These are phyloP conservation scores for Nakaseomyces nivariensis DNA, from an alignment of 1,139 yeast species.

Conservation along the genomic window DNA sequence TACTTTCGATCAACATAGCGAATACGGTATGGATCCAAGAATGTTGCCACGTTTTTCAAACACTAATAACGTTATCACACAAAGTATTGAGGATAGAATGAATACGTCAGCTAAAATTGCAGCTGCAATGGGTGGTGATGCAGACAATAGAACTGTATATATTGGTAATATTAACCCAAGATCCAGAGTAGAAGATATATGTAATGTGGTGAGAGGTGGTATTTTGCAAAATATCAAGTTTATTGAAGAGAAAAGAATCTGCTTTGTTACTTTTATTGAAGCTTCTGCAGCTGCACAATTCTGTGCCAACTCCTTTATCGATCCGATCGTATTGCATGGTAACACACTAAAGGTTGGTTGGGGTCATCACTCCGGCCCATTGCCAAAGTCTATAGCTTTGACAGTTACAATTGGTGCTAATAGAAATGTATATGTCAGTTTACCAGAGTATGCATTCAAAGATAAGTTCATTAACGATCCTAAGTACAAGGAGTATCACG, in stretches of 20 bases:
- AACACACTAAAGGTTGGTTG: slow-evolving; percentile 71
- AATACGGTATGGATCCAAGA: neutral
- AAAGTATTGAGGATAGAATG: slow-evolving; percentile 47
- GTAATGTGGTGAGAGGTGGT: slow-evolving; percentile 80
- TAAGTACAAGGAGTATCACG: slow-evolving; percentile 19
- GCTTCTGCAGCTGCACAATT: slow-evolving; percentile 78
- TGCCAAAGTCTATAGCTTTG: slow-evolving; percentile 61
- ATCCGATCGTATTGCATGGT: slow-evolving; percentile 67
- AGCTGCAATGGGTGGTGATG: slow-evolving; percentile 64
- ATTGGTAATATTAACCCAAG: slow-evolving; percentile 69
- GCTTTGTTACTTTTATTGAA: slow-evolving; percentile 70
- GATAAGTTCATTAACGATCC: slow-evolving; percentile 27
- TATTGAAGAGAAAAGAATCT: slow-evolving; percentile 71
- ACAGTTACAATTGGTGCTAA: slow-evolving; percentile 80
- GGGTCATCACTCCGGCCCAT: slow-evolving; percentile 76
- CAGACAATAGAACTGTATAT: slow-evolving; percentile 71
- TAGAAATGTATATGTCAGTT: slow-evolving; percentile 71
- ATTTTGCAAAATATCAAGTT: slow-evolving; percentile 60
- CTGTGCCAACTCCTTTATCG: slow-evolving; percentile 67
- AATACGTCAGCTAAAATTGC: slow-evolving; percentile 69
- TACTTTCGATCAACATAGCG: neutral
- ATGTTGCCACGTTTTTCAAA: neutral
- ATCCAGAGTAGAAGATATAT: slow-evolving; percentile 70
- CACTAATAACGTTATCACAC: slow-evolving; percentile 22
- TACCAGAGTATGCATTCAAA: slow-evolving; percentile 34